Evolutionary conservation across 371 early-diverging fungal species (phyloP).

Genomic region (Chytridium lagenaria): DNA sequence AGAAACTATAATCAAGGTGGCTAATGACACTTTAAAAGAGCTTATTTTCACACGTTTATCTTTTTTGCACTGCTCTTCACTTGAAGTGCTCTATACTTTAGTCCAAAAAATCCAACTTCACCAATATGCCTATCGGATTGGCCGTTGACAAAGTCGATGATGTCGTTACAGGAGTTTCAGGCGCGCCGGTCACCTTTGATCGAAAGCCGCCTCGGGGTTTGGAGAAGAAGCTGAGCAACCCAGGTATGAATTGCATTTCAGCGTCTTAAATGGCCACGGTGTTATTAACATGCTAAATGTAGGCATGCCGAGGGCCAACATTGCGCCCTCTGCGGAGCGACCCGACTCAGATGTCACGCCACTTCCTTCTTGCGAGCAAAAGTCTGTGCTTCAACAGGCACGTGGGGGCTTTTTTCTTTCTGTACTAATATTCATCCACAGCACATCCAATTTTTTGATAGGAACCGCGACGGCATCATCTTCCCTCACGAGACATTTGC

Average conservation of each 20-base stretch:
- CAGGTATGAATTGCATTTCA: neutral
- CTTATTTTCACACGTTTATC: no score
- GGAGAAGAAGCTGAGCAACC: neutral
- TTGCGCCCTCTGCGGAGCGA: neutral
- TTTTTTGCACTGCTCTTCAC: no score
- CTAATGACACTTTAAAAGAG: no score
- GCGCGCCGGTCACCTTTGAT: constrained; percentile 8
- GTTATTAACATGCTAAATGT: neutral
- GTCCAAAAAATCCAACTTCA: no score
- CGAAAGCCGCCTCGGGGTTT: neutral
- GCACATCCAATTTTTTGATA: constrained; percentile 16
- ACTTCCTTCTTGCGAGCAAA: constrained; percentile 6
- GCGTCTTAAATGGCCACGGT: neutral
- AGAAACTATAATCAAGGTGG: no score
- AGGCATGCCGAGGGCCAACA: constrained; percentile 6
- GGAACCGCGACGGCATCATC: constrained; percentile 2
- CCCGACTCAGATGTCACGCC: neutral
- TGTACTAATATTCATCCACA: neutral
- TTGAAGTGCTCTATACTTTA: no score
- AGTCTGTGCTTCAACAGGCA: constrained; percentile 9
- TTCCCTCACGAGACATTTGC: constrained; percentile 5
- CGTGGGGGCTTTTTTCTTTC: neutral
- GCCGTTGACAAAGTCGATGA: constrained; percentile 3
- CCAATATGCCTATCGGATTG: neutral
- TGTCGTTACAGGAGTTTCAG: neutral